Base-by-base conservation (phyloP, 2,329 filamentous ascomycete species). In the Aspergillus unguis region DNA sequence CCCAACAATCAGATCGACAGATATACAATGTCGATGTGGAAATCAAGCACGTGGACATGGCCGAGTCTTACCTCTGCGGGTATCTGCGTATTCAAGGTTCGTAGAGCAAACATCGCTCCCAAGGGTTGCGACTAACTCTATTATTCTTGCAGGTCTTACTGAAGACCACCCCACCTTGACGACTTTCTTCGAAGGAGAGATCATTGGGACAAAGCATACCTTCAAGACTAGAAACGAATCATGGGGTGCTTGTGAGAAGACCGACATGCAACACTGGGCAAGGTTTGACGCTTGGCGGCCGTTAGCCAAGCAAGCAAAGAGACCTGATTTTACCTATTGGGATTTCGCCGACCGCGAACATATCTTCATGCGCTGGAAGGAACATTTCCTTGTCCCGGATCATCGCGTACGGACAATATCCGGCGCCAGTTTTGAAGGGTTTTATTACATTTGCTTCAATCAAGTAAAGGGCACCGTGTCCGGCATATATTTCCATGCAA, bases 391-490 rank as follows among this genome's bases (percentile, higher is more conserved):
- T 0, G 94, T 99, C 0, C 94, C 94, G 1, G 92, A 99, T 65
- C 94, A 99, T 70, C 84, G 89, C 11, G 91, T 97, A 23, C 83
- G 87, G 56, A 95, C 89, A 8, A 96, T 99, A 56, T 88, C 85
- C 32, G 94, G 94, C 17, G 94, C 94, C 6, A 97, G 92, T 66
- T 99, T 97, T 55, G 94, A 99, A 68, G 94, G 94, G 0, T 99
- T 99, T 70, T 99, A 97, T 71, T 99, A 99, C 67, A 97, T 99
- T 61, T 96, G 92, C 75, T 97, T 97, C 77, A 96, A 97, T 71
- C 92, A 97, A 73, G 77, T 90, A 44, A 83, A 86, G 58, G 94
- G 92, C 6, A 86, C 82, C 58, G 88, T 99, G 37, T 92, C 85
- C 66, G 94, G 94, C 17, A 96, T 97, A 53, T 99, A 99, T 74